Base-by-base conservation (phyloP, 257 asterid species). In the Coffea canephora region DNA sequence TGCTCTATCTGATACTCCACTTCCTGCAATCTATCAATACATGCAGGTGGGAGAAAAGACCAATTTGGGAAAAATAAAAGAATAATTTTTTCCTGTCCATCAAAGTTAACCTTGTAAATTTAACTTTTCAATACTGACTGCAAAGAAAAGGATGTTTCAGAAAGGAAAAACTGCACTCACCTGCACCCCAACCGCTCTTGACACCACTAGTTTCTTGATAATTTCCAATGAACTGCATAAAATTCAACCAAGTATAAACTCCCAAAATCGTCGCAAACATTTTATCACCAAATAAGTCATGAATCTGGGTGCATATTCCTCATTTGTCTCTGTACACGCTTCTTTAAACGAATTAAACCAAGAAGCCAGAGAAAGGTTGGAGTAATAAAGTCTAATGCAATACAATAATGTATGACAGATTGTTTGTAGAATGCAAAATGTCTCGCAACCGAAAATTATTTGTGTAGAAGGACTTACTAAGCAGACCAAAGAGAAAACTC, bases 131-230 rank as follows among this genome's bases (percentile, higher is more conserved):
- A 11, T 36, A 16, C 19, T 77, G 64, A 75, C 23, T 75, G 78
- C 46, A 27, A 79, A 16, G 61, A 57, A 41, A 66, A 36, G 14
- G 19, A 15, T 48, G 71, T 21, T 41, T 57, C 50, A 11, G 64
- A 41, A 82, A 79, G 68, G 59, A 55, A 68, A 46, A 8, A 39
- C 50, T 69, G 73, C 31, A 85, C 93, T 86, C 82, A 95, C 99
- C 98, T 43, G 99, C 84, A 77, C 99, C 99, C 98, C 98, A 95
- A 76, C 99, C 99, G 65, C 94, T 89, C 91, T 83, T 91, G 84
- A 74, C 81, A 83, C 98, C 97, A 79, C 74, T 78, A 18, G 93
- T 87, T 86, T 95, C 99, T 89, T 93, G 99, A 89, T 91, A 95
- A 88, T 95, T 95, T 73, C 98, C 99, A 18, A 95, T 90, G 86